phyloP scores from a whole-genome alignment of 148 eudicot genomes.

The Rhododendron ovatum region DNA sequence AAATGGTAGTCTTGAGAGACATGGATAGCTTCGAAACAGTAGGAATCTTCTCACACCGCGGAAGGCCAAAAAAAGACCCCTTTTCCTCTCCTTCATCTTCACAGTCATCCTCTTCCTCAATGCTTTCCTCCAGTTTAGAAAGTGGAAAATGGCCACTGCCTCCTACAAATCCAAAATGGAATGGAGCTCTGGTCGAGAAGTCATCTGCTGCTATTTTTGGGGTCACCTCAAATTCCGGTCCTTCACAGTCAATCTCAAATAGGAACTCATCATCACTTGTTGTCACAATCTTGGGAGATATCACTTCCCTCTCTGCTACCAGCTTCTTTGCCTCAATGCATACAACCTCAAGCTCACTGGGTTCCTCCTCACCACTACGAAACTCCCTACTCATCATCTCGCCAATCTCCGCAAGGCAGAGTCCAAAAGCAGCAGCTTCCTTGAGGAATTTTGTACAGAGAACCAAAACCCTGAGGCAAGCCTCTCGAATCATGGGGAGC shows the following conservation, averaged over 20 bases:
- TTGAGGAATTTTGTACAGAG: constrained; percentile 84
- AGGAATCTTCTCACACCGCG: constrained; percentile 20
- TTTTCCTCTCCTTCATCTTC: constrained; percentile 33
- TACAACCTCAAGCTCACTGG: constrained; percentile 85
- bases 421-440: constrained; percentile 83
- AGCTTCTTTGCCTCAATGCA: constrained; percentile 80
- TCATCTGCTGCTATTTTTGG: constrained; percentile 33
- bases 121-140: constrained; percentile 60
- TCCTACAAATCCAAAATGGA: constrained; percentile 32
- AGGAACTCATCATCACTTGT: constrained; percentile 41
- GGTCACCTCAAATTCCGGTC: constrained; percentile 36
- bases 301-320: constrained; percentile 47
- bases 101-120: constrained; percentile 62
- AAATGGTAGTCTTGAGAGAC: constrained; percentile 55
- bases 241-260: constrained; percentile 73
- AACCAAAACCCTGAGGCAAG: constrained; percentile 71
- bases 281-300: constrained; percentile 36
- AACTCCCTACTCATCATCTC: constrained; percentile 99
- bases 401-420: constrained; percentile 94
- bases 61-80: not conserved
- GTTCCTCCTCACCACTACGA: constrained; percentile 89
- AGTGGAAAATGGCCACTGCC: constrained; percentile 48
- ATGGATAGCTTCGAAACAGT: constrained; percentile 48
- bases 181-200: constrained; percentile 26
- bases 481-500: constrained; percentile 96